phyloP scores from a whole-genome alignment of 345 rosid species.

The Lumnitzera racemosa region DNA sequence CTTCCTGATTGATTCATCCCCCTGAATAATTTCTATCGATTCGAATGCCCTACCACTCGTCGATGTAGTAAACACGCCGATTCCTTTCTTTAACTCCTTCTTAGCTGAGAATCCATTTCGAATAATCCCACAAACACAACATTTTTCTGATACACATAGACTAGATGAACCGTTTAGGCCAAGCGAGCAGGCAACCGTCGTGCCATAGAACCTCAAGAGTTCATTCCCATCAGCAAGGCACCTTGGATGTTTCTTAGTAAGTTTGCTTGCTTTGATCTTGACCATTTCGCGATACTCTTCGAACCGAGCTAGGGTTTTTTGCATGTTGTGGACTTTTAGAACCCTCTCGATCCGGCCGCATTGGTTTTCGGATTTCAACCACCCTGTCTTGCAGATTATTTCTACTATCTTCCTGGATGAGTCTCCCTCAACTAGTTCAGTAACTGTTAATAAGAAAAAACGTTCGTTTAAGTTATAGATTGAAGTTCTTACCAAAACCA shows the following conservation, averaged over 20 bases:
- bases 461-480: background rate
- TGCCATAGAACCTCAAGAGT: constrained; percentile 82
- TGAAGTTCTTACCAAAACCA: background rate
- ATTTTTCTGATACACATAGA: constrained; percentile 65
- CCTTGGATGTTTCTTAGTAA: constrained; percentile 75
- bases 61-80: constrained; percentile 92
- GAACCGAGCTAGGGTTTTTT: constrained; percentile 78
- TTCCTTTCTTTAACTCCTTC: constrained; percentile 67
- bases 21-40: constrained; percentile 35
- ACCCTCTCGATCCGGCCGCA: constrained; percentile 91
- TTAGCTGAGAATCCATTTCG: constrained; percentile 71
- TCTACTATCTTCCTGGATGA: constrained; percentile 98
- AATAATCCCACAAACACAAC: constrained; percentile 75
- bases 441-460: constrained; percentile 37
- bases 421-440: constrained; percentile 96
- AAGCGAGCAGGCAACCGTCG: constrained; percentile 76
- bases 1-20: constrained; percentile 47
- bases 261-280: constrained; percentile 45
- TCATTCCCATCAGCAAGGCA: constrained; percentile 97
- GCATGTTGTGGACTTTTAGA: constrained; percentile 93
- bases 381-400: constrained; percentile 85
- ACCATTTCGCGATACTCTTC: constrained; percentile 92
- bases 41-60: constrained; percentile 93
- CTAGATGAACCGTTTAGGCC: constrained; percentile 82
- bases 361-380: constrained; percentile 81